These are phyloP conservation scores for Mitragyna speciosa DNA, from an alignment of 257 asterid species.

Conservation along the genomic window DNA sequence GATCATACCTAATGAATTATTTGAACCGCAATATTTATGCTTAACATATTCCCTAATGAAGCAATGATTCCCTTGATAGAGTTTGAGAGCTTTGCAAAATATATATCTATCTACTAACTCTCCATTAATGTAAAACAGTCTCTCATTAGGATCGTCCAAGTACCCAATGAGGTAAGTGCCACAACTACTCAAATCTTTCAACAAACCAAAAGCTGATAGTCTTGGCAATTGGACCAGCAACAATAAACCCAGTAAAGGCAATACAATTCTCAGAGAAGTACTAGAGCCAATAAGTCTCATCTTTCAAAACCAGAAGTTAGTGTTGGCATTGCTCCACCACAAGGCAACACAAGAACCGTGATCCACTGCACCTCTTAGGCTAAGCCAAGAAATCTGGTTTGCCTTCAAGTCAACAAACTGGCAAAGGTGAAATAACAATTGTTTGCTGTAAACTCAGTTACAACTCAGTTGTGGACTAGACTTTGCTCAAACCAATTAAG, in stretches of 20 bases:
- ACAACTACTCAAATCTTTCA: conserved; percentile 45
- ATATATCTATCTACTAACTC: conserved; percentile 50
- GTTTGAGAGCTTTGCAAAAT: conserved; percentile 60
- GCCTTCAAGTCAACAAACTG: conserved; percentile 15
- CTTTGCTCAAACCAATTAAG: background rate
- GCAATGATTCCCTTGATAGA: conserved; percentile 44
- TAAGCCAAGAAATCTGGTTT: conserved; percentile 24
- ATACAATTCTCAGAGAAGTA: conserved; percentile 36
- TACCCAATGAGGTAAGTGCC: conserved; percentile 48
- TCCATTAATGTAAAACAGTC: conserved; percentile 58
- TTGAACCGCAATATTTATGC: conserved; percentile 44
- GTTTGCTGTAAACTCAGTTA: background rate
- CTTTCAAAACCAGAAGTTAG: conserved; percentile 22
- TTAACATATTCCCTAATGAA: conserved; percentile 29
- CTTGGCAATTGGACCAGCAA: conserved; percentile 43
- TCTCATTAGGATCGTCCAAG: conserved; percentile 38
- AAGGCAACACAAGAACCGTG: conserved; percentile 32
- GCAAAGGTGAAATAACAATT: background rate
- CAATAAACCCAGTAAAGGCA: conserved; percentile 35
- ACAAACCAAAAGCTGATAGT: conserved; percentile 44
- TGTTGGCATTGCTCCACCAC: conserved; percentile 35
- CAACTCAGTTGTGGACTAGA: background rate
- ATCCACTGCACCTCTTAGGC: conserved; percentile 21
- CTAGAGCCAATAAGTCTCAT: conserved; percentile 32
- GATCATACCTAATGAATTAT: conserved; percentile 50